Evolutionary conservation across 495 filamentous ascomycete species (phyloP).

Genomic region (Neurospora cerealis): DNA sequence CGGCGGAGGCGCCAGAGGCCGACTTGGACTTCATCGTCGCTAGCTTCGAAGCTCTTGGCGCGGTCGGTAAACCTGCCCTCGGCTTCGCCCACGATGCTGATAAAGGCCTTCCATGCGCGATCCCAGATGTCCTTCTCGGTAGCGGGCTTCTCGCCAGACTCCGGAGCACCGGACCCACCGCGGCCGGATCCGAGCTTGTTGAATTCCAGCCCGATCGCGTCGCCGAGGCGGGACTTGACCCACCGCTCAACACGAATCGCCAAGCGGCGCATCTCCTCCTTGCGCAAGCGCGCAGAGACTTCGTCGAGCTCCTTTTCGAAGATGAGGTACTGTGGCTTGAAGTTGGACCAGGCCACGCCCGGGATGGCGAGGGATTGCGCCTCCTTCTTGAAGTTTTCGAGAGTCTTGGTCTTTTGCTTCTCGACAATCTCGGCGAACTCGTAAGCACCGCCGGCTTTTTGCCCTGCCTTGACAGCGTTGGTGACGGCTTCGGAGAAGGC

Average conservation of each 20-base stretch:
- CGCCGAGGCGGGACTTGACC: conserved; percentile 77
- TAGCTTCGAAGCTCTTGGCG: conserved; percentile 87
- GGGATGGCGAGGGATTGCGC: conserved; percentile 64
- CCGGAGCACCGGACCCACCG: conserved; percentile 69
- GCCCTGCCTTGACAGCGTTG: conserved; percentile 67
- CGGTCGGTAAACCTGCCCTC: conserved; percentile 76
- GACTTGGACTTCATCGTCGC: conserved; percentile 80
- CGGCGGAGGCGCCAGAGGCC: conserved; percentile 85
- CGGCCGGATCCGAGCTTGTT: conserved; percentile 84
- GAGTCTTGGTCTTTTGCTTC: conserved; percentile 61
- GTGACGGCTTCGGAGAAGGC: conserved; percentile 80
- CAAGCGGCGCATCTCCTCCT: conserved; percentile 91
- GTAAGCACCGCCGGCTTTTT: conserved; percentile 80
- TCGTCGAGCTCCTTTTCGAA: conserved; percentile 78
- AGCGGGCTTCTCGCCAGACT: conserved; percentile 58
- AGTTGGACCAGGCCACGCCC: conserved; percentile 72
- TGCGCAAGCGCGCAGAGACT: conserved; percentile 68
- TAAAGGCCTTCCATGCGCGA: conserved; percentile 84
- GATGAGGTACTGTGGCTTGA: conserved; percentile 41
- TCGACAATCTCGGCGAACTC: conserved; percentile 94
- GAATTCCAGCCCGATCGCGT: conserved; percentile 87
- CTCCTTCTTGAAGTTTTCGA: conserved; percentile 67
- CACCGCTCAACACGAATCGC: conserved; percentile 85
- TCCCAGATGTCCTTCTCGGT: conserved; percentile 89
- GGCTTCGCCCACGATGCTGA: conserved; percentile 73